Conservation (phyloP, 345 rosid species). For the Ailanthus altissimus region DNA sequence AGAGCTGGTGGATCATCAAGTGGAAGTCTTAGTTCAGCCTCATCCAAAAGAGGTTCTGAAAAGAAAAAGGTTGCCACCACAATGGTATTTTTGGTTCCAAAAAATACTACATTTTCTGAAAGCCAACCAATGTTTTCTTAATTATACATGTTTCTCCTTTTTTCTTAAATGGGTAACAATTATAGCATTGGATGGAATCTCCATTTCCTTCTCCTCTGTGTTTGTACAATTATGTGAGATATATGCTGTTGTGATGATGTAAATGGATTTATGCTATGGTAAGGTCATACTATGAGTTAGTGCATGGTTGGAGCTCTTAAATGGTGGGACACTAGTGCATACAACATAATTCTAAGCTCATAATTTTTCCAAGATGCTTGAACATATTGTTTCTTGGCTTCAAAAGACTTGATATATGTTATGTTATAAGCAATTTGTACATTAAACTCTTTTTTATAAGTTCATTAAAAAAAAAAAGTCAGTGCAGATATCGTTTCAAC, state of each 20-base stretch:
- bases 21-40: conserved; percentile 44
- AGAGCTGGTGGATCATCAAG: conserved; percentile 47
- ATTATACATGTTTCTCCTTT: not conserved
- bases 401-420: not conserved
- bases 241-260: not conserved
- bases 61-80: conserved; percentile 52
- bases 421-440: too few relatives aligned
- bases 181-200: not conserved
- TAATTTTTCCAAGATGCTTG: not conserved
- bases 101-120: not conserved
- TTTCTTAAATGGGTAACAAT: not conserved
- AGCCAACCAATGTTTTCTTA: not conserved
- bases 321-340: not conserved
- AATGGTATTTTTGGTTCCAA: conserved; percentile 36
- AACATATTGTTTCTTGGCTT: not conserved
- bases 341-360: not conserved
- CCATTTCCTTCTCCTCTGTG: not conserved
- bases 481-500: too few relatives aligned
- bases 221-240: not conserved
- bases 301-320: not conserved
- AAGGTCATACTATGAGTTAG: not conserved
- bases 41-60: conserved; percentile 57
- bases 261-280: not conserved
- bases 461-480: too few relatives aligned
- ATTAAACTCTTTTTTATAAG: too few relatives aligned